phyloP scores from a whole-genome alignment of 306 rosid genomes.

The Rubus parviflorus region DNA sequence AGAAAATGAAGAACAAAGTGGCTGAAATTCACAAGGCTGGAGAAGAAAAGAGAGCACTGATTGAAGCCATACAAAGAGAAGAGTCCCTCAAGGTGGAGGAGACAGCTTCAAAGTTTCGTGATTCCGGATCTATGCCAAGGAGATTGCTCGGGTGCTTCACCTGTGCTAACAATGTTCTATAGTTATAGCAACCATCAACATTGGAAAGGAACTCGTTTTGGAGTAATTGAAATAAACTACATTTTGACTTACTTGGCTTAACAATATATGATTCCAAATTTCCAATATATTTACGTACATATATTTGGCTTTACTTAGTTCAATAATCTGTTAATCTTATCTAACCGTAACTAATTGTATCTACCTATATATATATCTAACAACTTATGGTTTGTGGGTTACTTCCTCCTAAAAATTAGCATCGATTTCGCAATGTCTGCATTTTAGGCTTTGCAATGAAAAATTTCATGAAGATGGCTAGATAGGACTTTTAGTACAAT shows the following conservation, averaged over 20 bases:
- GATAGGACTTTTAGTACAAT: no score
- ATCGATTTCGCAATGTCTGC: no score
- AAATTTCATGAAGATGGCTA: no score
- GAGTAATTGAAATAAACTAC: neutral
- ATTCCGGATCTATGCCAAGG: slow-evolving; percentile 20
- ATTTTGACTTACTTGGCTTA: no score
- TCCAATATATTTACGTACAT: no score
- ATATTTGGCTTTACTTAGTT: no score
- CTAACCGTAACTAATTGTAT: no score
- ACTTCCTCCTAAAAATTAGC: no score
- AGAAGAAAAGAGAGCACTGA: slow-evolving; percentile 31
- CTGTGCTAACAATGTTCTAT: slow-evolving; percentile 4
- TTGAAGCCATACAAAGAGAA: slow-evolving; percentile 32
- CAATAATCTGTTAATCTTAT: no score
- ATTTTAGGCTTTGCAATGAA: no score
- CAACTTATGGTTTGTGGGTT: no score
- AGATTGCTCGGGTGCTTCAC: slow-evolving; percentile 32
- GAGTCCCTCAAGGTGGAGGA: slow-evolving; percentile 38
- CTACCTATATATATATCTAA: no score
- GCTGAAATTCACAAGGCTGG: slow-evolving; percentile 37
- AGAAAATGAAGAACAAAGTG: slow-evolving; percentile 39
- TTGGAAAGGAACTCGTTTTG: neutral
- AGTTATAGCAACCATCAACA: neutral
- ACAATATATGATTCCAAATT: neutral
- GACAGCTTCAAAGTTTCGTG: slow-evolving; percentile 30